Evolutionary conservation across 2,329 filamentous ascomycete species (phyloP).

Genomic region (Rutstroemia sp.): DNA sequence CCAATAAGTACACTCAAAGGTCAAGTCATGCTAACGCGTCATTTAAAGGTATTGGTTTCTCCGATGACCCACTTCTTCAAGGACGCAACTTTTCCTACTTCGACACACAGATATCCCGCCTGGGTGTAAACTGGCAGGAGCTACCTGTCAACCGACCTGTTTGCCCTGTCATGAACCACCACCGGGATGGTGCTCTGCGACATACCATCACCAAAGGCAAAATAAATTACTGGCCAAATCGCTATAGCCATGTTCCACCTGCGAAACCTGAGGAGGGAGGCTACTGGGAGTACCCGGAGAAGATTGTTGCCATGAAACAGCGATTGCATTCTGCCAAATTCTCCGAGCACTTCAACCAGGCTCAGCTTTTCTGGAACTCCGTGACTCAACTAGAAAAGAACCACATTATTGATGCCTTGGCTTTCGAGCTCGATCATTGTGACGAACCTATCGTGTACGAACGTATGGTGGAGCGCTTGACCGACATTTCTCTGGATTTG

Average conservation of each 20-base stretch:
- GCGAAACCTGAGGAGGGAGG: constrained; percentile 54
- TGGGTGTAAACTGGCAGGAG: constrained; percentile 70
- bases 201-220: constrained; percentile 68
- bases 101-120: constrained; percentile 61
- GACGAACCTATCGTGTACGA: constrained; percentile 72
- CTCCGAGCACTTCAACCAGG: constrained; percentile 68
- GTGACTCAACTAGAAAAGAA: constrained; percentile 57
- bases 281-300: constrained; percentile 61
- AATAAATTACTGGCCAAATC: constrained; percentile 76
- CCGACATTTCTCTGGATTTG: constrained; percentile 64
- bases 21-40: not conserved
- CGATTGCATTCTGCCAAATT: constrained; percentile 67
- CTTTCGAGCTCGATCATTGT: constrained; percentile 74
- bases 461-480: constrained; percentile 57
- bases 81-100: constrained; percentile 64
- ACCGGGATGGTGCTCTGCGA: constrained; percentile 65
- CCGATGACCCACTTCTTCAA: constrained; percentile 66
- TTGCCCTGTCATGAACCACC: constrained; percentile 68
- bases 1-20: constrained; percentile 33
- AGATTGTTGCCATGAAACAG: constrained; percentile 62
- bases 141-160: constrained; percentile 70
- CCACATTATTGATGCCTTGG: constrained; percentile 53
- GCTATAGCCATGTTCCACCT: constrained; percentile 56
- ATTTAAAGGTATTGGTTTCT: constrained; percentile 59
- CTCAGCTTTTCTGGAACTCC: constrained; percentile 79